phyloP scores from a whole-genome alignment of 371 early-diverging fungal species.

The Smittium culicis region DNA sequence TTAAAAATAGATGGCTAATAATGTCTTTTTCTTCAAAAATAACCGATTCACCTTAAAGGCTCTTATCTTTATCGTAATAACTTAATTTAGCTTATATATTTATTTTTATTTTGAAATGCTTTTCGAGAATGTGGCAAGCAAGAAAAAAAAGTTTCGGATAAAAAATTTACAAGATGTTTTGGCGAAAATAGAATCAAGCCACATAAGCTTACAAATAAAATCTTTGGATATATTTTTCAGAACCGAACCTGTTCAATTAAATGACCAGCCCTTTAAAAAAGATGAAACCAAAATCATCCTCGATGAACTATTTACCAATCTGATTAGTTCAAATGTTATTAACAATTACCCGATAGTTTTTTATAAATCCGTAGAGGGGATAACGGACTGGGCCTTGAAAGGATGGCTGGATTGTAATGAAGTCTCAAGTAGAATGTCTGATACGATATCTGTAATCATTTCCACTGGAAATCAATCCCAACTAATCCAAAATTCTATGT shows the following conservation, averaged over 20 bases:
- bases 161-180: neutral
- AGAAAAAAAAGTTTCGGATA: neutral
- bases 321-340: neutral
- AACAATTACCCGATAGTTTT: neutral
- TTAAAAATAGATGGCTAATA: no score
- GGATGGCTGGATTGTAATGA: neutral
- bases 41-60: no score
- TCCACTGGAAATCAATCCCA: neutral
- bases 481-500: no score
- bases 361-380: constrained; percentile 1
- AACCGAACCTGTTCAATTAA: neutral
- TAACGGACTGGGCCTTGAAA: neutral
- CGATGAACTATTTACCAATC: neutral
- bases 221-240: neutral
- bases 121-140: no score
- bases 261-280: neutral
- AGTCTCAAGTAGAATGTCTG: neutral
- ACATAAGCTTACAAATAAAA: neutral
- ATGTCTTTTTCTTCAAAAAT: no score
- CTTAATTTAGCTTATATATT: no score
- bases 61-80: no score
- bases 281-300: neutral
- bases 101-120: no score
- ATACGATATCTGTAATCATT: neutral
- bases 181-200: neutral